These are phyloP conservation scores for Solanum tarijense DNA, from an alignment of 257 asterid genomes.

Conservation along the genomic window DNA sequence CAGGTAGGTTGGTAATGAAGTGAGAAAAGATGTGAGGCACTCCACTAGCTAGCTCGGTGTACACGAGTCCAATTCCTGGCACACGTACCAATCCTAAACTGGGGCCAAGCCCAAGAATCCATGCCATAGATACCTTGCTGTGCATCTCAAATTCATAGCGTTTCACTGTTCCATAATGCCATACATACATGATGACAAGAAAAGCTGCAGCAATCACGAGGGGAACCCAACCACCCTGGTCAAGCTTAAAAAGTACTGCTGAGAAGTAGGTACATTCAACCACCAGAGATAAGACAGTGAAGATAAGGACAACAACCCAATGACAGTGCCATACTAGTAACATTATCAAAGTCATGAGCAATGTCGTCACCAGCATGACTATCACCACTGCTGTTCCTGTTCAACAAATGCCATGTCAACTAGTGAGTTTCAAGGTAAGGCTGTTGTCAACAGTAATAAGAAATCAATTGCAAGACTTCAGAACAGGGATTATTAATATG, in stretches of 20 bases:
- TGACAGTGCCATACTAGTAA: conserved; percentile 93
- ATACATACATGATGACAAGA: conserved; percentile 75
- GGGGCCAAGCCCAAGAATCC: conserved; percentile 95
- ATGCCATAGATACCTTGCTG: conserved; percentile 91
- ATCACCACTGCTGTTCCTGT: conserved; percentile 95
- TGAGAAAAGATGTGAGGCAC: conserved; percentile 93
- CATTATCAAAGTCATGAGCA: conserved; percentile 89
- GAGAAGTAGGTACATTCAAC: conserved; percentile 88
- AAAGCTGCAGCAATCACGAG: conserved; percentile 85
- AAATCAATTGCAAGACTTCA: neutral
- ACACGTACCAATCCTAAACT: conserved; percentile 94
- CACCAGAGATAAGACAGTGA: conserved; percentile 67
- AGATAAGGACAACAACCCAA: conserved; percentile 71
- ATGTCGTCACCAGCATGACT: conserved; percentile 90
- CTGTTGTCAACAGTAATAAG: neutral
- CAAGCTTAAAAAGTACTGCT: conserved; percentile 71
- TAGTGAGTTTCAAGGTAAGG: neutral
- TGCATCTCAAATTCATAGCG: conserved; percentile 95
- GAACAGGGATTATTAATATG: neutral
- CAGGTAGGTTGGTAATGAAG: conserved; percentile 91
- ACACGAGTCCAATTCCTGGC: conserved; percentile 93
- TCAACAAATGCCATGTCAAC: neutral
- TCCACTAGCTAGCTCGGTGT: conserved; percentile 94
- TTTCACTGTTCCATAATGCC: conserved; percentile 86
- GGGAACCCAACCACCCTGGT: conserved; percentile 99